Conservation (phyloP, 768 basidiomycete species). For the Podaxis pistillaris region DNA sequence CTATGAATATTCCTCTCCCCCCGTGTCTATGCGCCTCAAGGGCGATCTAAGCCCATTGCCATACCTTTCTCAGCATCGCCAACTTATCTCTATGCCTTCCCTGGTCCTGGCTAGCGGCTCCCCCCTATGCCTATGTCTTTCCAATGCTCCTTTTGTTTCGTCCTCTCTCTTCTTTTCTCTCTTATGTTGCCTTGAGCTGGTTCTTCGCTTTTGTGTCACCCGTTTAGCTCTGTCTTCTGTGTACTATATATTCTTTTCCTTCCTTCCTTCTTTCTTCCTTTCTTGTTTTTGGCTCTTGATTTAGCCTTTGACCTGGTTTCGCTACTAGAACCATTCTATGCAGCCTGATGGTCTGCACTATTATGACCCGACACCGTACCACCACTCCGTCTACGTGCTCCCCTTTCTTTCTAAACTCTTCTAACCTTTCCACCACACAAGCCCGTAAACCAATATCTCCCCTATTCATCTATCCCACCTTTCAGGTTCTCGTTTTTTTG, state of each 20-base stretch:
- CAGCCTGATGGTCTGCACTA: background rate
- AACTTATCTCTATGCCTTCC: background rate
- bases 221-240: background rate
- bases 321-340: background rate
- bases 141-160: background rate
- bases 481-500: background rate
- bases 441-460: background rate
- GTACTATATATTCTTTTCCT: slow-evolving; percentile 1
- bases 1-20: background rate
- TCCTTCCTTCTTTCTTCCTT: background rate
- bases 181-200: background rate
- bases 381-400: background rate
- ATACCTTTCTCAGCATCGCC: background rate
- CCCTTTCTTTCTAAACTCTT: background rate
- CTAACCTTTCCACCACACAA: background rate
- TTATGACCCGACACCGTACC: background rate
- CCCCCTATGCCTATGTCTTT: background rate
- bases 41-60: background rate
- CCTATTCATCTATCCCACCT: background rate
- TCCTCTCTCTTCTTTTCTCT: background rate
- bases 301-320: background rate
- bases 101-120: background rate
- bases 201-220: slow-evolving; percentile 3
- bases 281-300: background rate
- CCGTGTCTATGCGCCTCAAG: background rate